Evolutionary conservation across 805 yeast genomes (phyloP).

Genomic region (Candida peoriensis): DNA sequence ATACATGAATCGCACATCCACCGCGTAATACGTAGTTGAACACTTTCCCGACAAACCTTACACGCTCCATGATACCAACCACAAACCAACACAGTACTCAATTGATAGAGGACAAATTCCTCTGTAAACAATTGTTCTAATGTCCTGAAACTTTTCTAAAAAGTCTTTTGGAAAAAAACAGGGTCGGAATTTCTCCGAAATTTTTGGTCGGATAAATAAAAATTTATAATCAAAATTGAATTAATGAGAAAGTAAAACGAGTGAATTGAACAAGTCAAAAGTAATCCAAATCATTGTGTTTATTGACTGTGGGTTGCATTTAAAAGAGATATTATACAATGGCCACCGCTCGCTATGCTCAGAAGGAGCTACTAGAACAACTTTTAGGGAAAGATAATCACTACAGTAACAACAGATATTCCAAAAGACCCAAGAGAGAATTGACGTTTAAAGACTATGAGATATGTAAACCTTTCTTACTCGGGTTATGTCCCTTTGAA

Average conservation of each 20-base stretch:
- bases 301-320: no score
- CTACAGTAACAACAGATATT: conserved; percentile 1
- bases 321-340: background rate
- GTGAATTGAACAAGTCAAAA: no score
- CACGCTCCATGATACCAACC: conserved; percentile 17
- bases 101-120: no score
- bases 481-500: conserved; percentile 84
- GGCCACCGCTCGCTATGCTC: conserved; percentile 55
- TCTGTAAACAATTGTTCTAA: no score
- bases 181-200: no score
- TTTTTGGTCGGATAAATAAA: no score
- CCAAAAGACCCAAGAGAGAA: conserved; percentile 37
- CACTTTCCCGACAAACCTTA: conserved; percentile 20
- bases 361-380: conserved; percentile 69
- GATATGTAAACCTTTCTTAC: conserved; percentile 77
- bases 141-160: no score
- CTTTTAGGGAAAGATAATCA: conserved; percentile 63
- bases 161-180: no score
- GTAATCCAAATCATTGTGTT: no score
- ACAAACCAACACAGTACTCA: no score
- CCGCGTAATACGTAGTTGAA: conserved; percentile 35
- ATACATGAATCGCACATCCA: conserved; percentile 61
- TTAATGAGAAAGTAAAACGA: no score
- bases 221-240: no score
- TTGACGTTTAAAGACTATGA: conserved; percentile 45